Conservation (phyloP, 2,329 filamentous ascomycete species). For the Chaetomium strumarium region DNA sequence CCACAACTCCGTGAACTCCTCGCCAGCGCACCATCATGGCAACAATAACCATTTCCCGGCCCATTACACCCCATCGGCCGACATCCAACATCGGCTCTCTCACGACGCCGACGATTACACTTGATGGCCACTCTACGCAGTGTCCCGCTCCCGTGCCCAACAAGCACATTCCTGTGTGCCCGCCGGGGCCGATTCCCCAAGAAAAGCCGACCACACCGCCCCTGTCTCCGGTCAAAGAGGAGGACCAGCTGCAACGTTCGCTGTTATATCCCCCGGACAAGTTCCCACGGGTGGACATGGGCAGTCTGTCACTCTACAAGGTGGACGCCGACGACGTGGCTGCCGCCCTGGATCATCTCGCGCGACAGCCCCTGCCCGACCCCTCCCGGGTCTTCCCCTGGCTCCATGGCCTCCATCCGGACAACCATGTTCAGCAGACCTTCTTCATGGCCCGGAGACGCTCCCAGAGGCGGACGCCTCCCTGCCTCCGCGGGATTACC, state of each 20-base stretch:
- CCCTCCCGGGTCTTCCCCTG: constrained; percentile 89
- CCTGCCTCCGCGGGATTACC: constrained; percentile 73
- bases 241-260: constrained; percentile 55
- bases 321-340: constrained; percentile 64
- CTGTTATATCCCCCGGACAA: constrained; percentile 67
- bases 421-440: constrained; percentile 80
- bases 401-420: constrained; percentile 86
- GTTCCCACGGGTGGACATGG: constrained; percentile 48
- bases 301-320: constrained; percentile 60
- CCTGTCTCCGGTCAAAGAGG: constrained; percentile 56
- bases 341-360: constrained; percentile 66
- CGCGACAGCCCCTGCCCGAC: constrained; percentile 76
- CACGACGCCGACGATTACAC: constrained; percentile 26
- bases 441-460: constrained; percentile 81
- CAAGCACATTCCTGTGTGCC: constrained; percentile 84
- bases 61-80: constrained; percentile 30
- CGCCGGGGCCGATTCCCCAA: constrained; percentile 62
- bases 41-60: constrained; percentile 46
- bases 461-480: constrained; percentile 62
- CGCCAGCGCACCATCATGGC: constrained; percentile 37
- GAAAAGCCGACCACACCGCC: constrained; percentile 56
- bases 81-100: constrained; percentile 24
- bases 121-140: constrained; percentile 32
- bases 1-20: neutral
- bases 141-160: constrained; percentile 59